Percentiles rank a stretch among this genome's conserved stretches.
phyloP scores from a whole-genome alignment of 176 grass and related monocot genomes.

The Triticum aestivum region DNA sequence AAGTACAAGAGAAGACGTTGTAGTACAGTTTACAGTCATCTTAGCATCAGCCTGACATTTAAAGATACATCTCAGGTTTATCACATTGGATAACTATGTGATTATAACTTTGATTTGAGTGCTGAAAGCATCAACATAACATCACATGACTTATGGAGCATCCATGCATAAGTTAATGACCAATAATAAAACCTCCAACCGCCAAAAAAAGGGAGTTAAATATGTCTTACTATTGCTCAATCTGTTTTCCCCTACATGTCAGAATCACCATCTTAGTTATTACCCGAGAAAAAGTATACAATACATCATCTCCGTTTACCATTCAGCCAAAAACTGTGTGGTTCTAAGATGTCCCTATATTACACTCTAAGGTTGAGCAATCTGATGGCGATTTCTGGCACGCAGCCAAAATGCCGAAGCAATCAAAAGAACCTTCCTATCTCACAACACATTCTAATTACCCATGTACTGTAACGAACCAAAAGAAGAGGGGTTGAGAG shows the following conservation, averaged over 20 bases:
- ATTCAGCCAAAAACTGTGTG: constrained; percentile 35
- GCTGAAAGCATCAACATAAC: background rate
- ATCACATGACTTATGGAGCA: background rate
- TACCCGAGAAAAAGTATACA: constrained; percentile 37
- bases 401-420: constrained; percentile 21
- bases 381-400: constrained; percentile 18
- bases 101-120: background rate
- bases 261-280: constrained; percentile 38
- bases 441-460: constrained; percentile 52
- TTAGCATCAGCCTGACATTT: constrained; percentile 8
- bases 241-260: constrained; percentile 21
- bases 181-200: background rate
- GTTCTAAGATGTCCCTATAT: constrained; percentile 44
- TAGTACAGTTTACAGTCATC: background rate
- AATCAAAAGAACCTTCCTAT: constrained; percentile 49
- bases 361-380: constrained; percentile 46
- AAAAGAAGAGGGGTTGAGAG: constrained; percentile 42
- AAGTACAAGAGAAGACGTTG: background rate
- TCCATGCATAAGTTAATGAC: background rate
- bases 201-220: background rate
- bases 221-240: background rate
- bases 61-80: background rate
- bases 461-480: constrained; percentile 26
- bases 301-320: constrained; percentile 14
- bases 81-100: background rate